Evolutionary conservation across 441 rosid genomes (phyloP), one percentile per base, ranked within the genome.

Genomic region (Cnidoscolus chayamansa): DNA sequence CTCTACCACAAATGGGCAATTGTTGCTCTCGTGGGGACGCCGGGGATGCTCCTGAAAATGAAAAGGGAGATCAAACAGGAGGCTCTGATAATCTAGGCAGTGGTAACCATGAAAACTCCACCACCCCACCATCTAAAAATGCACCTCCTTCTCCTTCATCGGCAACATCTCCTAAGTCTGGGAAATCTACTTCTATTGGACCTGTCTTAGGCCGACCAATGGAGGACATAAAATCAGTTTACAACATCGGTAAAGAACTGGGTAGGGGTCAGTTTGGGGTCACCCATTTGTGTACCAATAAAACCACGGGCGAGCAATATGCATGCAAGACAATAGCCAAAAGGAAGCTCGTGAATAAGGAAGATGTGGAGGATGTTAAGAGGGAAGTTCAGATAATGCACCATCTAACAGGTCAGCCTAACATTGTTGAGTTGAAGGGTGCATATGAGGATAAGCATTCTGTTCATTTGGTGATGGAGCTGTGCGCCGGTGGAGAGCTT

Each of bases 171-270:
- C 25, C 25, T 25, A 25, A 25, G 25, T 25, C 25, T 25, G 72
- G 80, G 8, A 88, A 86, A 76, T 71, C 84, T 0, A 78, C 87
- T 1, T 84, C 90, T 6, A 81, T 86, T 0, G 97, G 97, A 0
- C 84, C 89, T 0, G 96, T 94, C 45, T 76, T 94, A 48, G 97
- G 97, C 58, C 85, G 98, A 1, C 98, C 94, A 0, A 92, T 94
- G 98, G 98, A 90, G 68, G 97, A 94, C 31, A 77, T 91, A 1
- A 91, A 87, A 57, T 68, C 89, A 1, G 51, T 72, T 0, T 79
- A 75, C 68, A 62, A 55, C 40, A 72, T 79, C 0, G 82, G 82
- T 0, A 79, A 79, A 65, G 79, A 79, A 57, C 77, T 79, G 0
- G 82, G 82, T 0, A 72, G 79, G 51, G 82, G 82, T n/a, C 82